Conservation (phyloP, 257 asterid genomes). For the Euphrasia confusa region DNA sequence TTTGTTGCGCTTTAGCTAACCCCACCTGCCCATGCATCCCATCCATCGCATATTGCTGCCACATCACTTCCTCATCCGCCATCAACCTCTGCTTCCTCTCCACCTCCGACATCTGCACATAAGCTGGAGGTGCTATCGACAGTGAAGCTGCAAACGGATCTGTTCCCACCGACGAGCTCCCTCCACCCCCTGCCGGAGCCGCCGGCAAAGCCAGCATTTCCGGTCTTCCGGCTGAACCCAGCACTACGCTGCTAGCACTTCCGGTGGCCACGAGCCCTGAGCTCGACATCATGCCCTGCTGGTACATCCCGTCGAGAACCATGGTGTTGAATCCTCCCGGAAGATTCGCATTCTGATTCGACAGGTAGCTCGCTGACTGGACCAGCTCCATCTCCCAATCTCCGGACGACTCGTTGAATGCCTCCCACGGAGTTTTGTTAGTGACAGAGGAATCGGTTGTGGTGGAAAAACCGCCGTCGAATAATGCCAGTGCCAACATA, state of each 20-base stretch:
- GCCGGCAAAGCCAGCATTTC: slow-evolving; percentile 82
- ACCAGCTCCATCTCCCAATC: slow-evolving; percentile 85
- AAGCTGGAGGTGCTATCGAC: slow-evolving; percentile 64
- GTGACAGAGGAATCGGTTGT: slow-evolving; percentile 25
- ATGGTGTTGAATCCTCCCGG: slow-evolving; percentile 61
- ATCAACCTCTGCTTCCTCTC: slow-evolving; percentile 75
- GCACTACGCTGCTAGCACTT: slow-evolving; percentile 76
- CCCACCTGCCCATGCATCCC: slow-evolving; percentile 81
- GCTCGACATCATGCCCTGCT: slow-evolving; percentile 45
- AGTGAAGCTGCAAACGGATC: slow-evolving; percentile 81
- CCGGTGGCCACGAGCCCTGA: slow-evolving; percentile 51
- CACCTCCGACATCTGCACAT: slow-evolving; percentile 89
- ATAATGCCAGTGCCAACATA: slow-evolving; percentile 65
- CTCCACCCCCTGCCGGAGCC: slow-evolving; percentile 44
- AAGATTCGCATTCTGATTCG: slow-evolving; percentile 55
- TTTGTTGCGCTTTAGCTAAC: slow-evolving; percentile 33
- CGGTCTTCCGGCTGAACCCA: slow-evolving; percentile 84
- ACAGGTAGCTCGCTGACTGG: slow-evolving; percentile 63
- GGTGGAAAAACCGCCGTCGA: slow-evolving; percentile 45
- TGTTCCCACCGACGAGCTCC: slow-evolving; percentile 2
- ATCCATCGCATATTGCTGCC: slow-evolving; percentile 79
- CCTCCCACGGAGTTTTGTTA: slow-evolving; percentile 63
- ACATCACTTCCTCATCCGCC: slow-evolving; percentile 68
- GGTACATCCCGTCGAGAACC: slow-evolving; percentile 86
- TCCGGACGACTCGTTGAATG: slow-evolving; percentile 50